Conservation (phyloP, 1,284 basidiomycete genomes). For the Irpex lacteus region DNA sequence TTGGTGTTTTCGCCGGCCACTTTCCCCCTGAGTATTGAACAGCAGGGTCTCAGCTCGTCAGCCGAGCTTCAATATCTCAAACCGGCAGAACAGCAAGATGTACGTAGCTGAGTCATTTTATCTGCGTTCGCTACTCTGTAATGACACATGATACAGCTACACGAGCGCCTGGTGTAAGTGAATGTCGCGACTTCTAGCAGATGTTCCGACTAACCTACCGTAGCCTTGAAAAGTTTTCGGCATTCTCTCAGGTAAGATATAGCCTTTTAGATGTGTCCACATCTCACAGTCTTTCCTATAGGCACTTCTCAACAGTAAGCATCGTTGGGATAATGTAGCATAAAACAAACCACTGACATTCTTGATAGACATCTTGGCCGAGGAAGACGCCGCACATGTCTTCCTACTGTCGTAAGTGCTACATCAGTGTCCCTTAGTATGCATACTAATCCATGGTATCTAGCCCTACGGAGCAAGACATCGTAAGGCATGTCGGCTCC, state of each 20-base stretch:
- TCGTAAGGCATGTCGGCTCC: slow-evolving; percentile 55
- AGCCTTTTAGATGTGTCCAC: not conserved
- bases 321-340: not conserved
- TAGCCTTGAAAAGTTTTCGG: slow-evolving; percentile 65
- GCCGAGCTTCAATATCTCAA: too few relatives aligned
- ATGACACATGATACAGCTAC: too few relatives aligned
- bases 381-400: slow-evolving; percentile 44
- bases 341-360: not conserved
- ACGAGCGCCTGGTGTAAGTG: not conserved
- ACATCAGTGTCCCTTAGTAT: slow-evolving; percentile 26
- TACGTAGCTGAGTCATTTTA: too few relatives aligned
- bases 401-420: slow-evolving; percentile 53
- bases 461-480: slow-evolving; percentile 56
- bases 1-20: too few relatives aligned
- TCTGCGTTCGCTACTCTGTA: too few relatives aligned
- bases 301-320: slow-evolving; percentile 53
- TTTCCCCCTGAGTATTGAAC: too few relatives aligned
- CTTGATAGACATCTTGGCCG: slow-evolving; percentile 39
- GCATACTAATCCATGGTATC: not conserved
- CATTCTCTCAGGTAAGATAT: slow-evolving; percentile 53
- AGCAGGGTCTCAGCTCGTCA: too few relatives aligned
- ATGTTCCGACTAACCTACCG: slow-evolving; percentile 24
- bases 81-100: too few relatives aligned
- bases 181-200: slow-evolving; percentile 27
- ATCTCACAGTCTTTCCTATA: slow-evolving; percentile 17